Conservation (phyloP, 345 rosid genomes). For the Linum usitatissimum region DNA sequence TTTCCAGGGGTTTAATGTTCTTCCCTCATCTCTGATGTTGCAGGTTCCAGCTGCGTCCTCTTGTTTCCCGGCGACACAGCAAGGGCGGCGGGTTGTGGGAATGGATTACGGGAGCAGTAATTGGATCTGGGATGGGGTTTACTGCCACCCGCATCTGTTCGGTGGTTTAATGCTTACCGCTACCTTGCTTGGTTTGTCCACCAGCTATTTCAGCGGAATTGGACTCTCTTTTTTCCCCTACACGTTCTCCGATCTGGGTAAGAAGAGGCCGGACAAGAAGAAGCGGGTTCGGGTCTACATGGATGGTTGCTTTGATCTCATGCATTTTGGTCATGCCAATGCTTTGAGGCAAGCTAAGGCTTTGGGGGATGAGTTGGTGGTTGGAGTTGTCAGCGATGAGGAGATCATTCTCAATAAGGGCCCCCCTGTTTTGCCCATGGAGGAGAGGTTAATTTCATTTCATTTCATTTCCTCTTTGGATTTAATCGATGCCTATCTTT, state of each 20-base stretch:
- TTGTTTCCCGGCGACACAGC: not conserved
- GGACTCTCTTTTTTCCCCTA: conserved; percentile 34
- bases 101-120: conserved; percentile 44
- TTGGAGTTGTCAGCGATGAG: conserved; percentile 85
- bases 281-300: conserved; percentile 77
- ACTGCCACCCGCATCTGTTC: conserved; percentile 44
- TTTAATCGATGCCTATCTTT: not conserved
- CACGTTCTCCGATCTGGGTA: conserved; percentile 31
- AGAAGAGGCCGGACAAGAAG: conserved; percentile 27
- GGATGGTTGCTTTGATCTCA: conserved; percentile 98
- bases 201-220: conserved; percentile 50
- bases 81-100: not conserved
- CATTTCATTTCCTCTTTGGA: not conserved
- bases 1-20: too few species aligned
- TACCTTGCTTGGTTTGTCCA: conserved; percentile 51
- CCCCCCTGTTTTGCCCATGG: conserved; percentile 83
- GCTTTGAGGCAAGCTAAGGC: conserved; percentile 86
- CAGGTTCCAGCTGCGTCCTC: not conserved
- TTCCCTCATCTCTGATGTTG: too few species aligned
- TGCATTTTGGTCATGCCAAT: conserved; percentile 96
- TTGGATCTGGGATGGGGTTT: conserved; percentile 58
- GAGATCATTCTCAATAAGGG: conserved; percentile 90
- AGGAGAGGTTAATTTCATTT: conserved; percentile 48
- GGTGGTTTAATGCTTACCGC: conserved; percentile 58
- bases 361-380: conserved; percentile 85